Percentiles rank a stretch among this genome's conserved stretches.
These are phyloP conservation scores for Claviceps monticola DNA, from an alignment of 2,329 filamentous ascomycete genomes.

Conservation along the genomic window DNA sequence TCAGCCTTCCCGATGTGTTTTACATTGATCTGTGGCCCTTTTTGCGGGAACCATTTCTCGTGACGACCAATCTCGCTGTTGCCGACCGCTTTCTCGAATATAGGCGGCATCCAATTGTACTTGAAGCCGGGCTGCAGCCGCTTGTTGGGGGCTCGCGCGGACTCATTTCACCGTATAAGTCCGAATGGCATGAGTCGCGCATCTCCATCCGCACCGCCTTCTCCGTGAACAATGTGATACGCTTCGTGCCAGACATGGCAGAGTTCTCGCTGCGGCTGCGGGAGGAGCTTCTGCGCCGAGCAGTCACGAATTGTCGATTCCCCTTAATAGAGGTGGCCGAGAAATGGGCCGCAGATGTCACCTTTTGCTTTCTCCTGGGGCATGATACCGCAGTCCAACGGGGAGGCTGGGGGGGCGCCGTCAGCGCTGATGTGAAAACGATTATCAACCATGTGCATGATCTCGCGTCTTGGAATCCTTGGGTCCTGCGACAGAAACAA, in stretches of 20 bases:
- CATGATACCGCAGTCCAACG: conserved; percentile 1
- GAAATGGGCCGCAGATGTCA: conserved; percentile 1
- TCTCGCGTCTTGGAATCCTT: not conserved
- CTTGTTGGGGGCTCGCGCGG: conserved; percentile 1
- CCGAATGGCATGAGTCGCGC: conserved; percentile 3
- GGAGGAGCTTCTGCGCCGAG: not conserved
- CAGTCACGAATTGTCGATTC: not conserved
- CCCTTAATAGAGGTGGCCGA: not conserved
- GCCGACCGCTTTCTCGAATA: conserved; percentile 2
- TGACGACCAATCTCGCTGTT: not conserved
- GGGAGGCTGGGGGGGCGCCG: not conserved
- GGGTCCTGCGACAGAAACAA: not conserved
- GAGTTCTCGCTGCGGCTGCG: not conserved
- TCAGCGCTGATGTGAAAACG: not conserved
- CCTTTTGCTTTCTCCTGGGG: not conserved
- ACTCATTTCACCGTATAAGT: not conserved
- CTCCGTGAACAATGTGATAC: not conserved
- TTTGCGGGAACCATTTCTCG: not conserved
- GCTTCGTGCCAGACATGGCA: conserved; percentile 1
- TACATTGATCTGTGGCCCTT: conserved; percentile 2
- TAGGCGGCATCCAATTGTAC: not conserved
- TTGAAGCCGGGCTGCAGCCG: not conserved
- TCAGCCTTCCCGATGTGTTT: conserved; percentile 1
- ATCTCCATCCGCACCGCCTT: not conserved
- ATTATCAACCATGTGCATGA: not conserved